Base-by-base conservation (phyloP, 495 filamentous ascomycete genomes). In the Apodospora peruviana region DNA sequence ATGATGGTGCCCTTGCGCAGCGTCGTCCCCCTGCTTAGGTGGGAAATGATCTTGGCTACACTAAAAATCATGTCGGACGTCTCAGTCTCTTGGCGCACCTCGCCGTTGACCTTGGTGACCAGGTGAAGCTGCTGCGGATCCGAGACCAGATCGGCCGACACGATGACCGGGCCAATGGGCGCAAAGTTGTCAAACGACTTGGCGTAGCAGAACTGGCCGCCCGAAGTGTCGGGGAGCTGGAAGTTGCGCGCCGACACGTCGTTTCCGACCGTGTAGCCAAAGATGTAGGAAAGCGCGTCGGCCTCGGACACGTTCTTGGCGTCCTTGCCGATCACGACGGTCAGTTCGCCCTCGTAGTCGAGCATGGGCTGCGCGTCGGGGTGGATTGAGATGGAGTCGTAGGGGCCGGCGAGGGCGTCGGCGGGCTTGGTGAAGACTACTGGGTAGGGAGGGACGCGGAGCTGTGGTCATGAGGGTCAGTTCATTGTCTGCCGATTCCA, bases 141-240 rank as follows among this genome's bases (percentile, higher is more conserved):
- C 1, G 27, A 25, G 16, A 64, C 48, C 5, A 60, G 36, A 1
- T 43, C 42, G 1, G 62, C 58, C 32, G 70, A 71, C 19, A 75
- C 76, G 4, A 81, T 48, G 4, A 65, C 60, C 4, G 79, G 77
- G 5, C 79, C 76, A 22, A 71, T 53, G 12, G 68, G 68, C 45
- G 64, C 65, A 27, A 68, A 64, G 2, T 53, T 55, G 52, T 71
- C 68, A 42, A 71, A 71, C 5, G 61, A 7, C 14, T 32, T 32
- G 27, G 7, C 14, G 14, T 7, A 32, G 44, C 61, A 60, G 14
- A 40, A 52, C 24, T 52, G 49, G 37, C 49, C 49, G 12, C 43
- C 49, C 12, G 49, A 40, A 14, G 19, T 40, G 1, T 45, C 37
- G 5, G 49, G 49, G 14, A 40, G 45, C 45, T 53, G 51, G 22